Evolutionary conservation across 2,329 filamentous ascomycete genomes (phyloP).

Genomic region (Cladophialophora yegresii): DNA sequence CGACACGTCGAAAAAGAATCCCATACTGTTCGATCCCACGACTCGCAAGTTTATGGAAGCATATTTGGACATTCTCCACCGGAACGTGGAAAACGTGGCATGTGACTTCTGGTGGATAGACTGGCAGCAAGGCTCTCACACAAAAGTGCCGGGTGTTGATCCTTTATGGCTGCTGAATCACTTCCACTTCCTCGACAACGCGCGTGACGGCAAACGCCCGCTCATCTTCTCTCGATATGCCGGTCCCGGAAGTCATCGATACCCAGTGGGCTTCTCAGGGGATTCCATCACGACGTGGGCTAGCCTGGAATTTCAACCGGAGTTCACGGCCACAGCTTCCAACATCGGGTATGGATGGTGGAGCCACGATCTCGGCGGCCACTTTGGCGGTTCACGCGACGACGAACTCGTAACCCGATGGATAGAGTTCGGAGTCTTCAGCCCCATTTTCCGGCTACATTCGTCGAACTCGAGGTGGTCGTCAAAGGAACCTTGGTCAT

Average conservation of each 20-base stretch:
- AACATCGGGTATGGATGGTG: conserved; percentile 71
- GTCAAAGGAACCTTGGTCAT: conserved; percentile 64
- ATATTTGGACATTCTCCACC: conserved; percentile 61
- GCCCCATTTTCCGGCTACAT: conserved; percentile 63
- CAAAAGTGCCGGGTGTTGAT: conserved; percentile 60
- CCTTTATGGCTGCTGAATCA: conserved; percentile 68
- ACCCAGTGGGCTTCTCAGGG: conserved; percentile 66
- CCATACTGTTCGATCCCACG: conserved; percentile 60
- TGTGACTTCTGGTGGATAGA: conserved; percentile 69
- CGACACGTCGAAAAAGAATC: conserved; percentile 53
- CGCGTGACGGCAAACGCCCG: conserved; percentile 47
- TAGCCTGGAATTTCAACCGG: conserved; percentile 64
- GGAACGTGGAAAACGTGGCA: conserved; percentile 57
- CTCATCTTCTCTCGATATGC: conserved; percentile 64
- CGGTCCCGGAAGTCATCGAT: conserved; percentile 64
- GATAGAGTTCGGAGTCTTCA: conserved; percentile 64
- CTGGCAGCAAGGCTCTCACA: conserved; percentile 64
- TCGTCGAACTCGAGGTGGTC: conserved; percentile 61
- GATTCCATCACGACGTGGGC: conserved; percentile 63
- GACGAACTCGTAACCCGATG: conserved; percentile 63
- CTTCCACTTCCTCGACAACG: conserved; percentile 61
- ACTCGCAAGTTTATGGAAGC: conserved; percentile 58
- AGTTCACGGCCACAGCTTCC: conserved; percentile 66
- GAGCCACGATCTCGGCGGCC: conserved; percentile 69
- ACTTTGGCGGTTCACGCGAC: conserved; percentile 58